These are phyloP conservation scores for Aspergillus fumigatiaffinis DNA, from an alignment of 2,329 filamentous ascomycete genomes.

Conservation along the genomic window DNA sequence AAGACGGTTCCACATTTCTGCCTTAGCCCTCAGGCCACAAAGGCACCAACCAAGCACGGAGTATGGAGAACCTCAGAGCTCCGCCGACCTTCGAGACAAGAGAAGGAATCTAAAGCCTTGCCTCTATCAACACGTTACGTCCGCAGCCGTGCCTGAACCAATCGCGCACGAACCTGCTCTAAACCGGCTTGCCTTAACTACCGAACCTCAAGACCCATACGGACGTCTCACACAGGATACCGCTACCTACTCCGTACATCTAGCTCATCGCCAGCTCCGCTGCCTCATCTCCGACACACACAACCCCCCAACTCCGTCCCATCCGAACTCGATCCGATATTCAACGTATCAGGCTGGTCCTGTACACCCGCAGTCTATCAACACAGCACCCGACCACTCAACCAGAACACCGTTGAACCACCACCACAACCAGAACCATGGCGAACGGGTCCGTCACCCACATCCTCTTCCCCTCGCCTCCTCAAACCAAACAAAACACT, in stretches of 20 bases:
- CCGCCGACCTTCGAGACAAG: neutral
- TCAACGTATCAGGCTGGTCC: slow-evolving; percentile 1
- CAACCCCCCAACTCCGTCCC: neutral
- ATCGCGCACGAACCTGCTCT: neutral
- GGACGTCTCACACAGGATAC: neutral
- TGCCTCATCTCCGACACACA: neutral
- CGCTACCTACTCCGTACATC: too few relatives aligned
- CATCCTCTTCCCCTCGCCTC: neutral
- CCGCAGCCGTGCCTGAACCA: neutral
- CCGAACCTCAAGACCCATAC: neutral
- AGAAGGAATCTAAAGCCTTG: neutral
- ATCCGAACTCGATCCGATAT: neutral
- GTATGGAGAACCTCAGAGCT: neutral
- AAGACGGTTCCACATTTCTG: neutral
- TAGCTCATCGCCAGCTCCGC: neutral
- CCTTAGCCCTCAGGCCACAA: slow-evolving; percentile 1
- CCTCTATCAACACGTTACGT: neutral
- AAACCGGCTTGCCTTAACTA: neutral
- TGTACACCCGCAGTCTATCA: neutral
- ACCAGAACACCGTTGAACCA: neutral
- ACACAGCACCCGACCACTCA: neutral
- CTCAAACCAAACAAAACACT: neutral
- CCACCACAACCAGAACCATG: slow-evolving; percentile 28
- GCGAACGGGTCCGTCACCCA: slow-evolving; percentile 40
- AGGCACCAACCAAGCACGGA: neutral